phyloP scores from a whole-genome alignment of 805 yeast genomes.

The Starmera amethionina region DNA sequence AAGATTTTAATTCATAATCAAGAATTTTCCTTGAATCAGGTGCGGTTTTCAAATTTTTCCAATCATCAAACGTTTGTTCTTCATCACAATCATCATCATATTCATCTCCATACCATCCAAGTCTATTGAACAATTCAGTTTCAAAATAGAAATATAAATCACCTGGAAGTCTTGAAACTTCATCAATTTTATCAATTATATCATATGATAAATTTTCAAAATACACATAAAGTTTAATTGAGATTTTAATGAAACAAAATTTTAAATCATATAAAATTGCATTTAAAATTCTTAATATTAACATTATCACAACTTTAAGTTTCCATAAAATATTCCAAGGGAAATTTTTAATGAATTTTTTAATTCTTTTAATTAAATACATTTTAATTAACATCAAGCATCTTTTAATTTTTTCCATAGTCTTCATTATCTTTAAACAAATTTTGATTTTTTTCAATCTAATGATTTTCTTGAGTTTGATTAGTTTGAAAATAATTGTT shows the following conservation, averaged over 20 bases:
- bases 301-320: slow-evolving; percentile 8
- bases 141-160: slow-evolving; percentile 12
- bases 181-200: background rate
- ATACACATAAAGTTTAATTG: slow-evolving; percentile 5
- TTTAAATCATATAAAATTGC: slow-evolving; percentile 11
- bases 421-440: slow-evolving; percentile 10
- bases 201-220: slow-evolving; percentile 5
- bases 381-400: slow-evolving; percentile 7
- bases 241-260: slow-evolving; percentile 5
- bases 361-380: slow-evolving; percentile 9
- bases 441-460: slow-evolving; percentile 5
- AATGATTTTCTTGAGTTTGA: slow-evolving; percentile 12
- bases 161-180: slow-evolving; percentile 4
- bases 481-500: slow-evolving; percentile 8
- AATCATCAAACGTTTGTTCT: background rate
- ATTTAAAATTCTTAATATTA: slow-evolving; percentile 9
- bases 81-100: background rate
- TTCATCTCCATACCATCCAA: slow-evolving; percentile 1
- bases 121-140: slow-evolving; percentile 6
- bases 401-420: slow-evolving; percentile 15
- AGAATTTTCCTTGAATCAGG: background rate
- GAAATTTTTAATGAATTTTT: slow-evolving; percentile 6
- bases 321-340: slow-evolving; percentile 13
- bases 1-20: background rate
- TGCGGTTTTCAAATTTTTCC: too few relatives aligned